These are phyloP conservation scores for Chlorociboria aeruginascens DNA, from an alignment of 495 filamentous ascomycete species.

Conservation along the genomic window DNA sequence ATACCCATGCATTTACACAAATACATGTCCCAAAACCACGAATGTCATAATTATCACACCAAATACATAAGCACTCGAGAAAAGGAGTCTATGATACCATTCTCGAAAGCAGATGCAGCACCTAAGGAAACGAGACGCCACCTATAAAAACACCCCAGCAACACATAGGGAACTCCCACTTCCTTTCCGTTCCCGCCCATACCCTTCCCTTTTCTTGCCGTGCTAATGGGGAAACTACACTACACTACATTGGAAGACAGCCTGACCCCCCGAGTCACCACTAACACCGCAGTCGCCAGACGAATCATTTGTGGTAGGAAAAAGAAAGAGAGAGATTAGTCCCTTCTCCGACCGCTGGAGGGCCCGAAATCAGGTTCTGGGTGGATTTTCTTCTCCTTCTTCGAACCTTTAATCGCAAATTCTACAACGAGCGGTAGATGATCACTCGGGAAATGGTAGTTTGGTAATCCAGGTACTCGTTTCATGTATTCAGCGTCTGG, in stretches of 20 bases:
- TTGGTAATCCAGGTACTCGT: conserved; percentile 87
- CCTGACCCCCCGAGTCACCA: no score
- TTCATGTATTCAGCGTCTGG: conserved; percentile 86
- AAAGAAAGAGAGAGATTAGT: neutral
- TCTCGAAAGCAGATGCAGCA: neutral
- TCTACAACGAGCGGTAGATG: conserved; percentile 88
- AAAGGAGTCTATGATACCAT: no score
- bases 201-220: neutral
- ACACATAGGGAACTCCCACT: neutral
- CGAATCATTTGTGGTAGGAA: no score
- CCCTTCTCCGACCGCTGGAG: conserved; percentile 6
- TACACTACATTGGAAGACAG: no score
- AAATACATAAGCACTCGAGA: no score
- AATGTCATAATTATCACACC: no score
- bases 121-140: conserved; percentile 1
- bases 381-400: conserved; percentile 37
- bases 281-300: no score
- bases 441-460: conserved; percentile 95
- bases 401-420: conserved; percentile 77
- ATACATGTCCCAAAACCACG: no score
- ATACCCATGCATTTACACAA: no score
- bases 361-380: conserved; percentile 19
- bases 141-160: conserved; percentile 13
- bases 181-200: neutral
- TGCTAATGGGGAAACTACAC: no score